phyloP scores from a whole-genome alignment of 371 early-diverging fungal species.

The Haplosporangium sp. region DNA sequence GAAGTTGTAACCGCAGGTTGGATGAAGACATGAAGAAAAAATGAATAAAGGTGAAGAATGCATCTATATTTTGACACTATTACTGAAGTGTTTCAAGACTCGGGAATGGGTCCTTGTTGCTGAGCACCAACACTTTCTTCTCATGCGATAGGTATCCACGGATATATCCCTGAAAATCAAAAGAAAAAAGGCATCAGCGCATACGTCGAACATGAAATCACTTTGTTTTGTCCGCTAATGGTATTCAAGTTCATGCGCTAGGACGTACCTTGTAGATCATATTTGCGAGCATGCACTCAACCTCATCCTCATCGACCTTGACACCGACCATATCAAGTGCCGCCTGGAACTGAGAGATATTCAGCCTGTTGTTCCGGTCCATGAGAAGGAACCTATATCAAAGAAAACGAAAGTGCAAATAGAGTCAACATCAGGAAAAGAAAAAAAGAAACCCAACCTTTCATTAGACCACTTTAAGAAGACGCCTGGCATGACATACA shows the following conservation, averaged over 20 bases:
- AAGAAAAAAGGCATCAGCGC: background rate
- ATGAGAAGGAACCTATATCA: slow-evolving; percentile 61
- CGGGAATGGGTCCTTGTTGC: slow-evolving; percentile 85
- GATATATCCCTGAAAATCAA: slow-evolving; percentile 70
- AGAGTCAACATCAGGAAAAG: background rate
- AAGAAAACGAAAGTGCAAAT: background rate
- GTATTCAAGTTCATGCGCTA: background rate
- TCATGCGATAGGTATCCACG: slow-evolving; percentile 91
- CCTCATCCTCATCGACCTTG: slow-evolving; percentile 34
- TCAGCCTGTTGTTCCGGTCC: slow-evolving; percentile 63
- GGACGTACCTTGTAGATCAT: slow-evolving; percentile 79
- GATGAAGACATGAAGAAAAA: background rate
- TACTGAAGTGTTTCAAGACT: slow-evolving; percentile 14
- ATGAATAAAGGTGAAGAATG: too few relatives aligned
- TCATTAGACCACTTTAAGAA: background rate
- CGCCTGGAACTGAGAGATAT: slow-evolving; percentile 62
- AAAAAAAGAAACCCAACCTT: too few relatives aligned
- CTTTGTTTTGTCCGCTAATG: background rate
- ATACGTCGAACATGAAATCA: too few relatives aligned
- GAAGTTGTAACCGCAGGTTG: background rate
- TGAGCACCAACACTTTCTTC: slow-evolving; percentile 78
- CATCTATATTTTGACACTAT: too few relatives aligned
- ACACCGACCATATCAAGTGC: slow-evolving; percentile 60
- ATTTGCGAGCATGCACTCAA: slow-evolving; percentile 60
- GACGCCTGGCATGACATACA: slow-evolving; percentile 59